Evolutionary conservation across 116 monocot genomes (phyloP).

Genomic region (Zostera marina): DNA sequence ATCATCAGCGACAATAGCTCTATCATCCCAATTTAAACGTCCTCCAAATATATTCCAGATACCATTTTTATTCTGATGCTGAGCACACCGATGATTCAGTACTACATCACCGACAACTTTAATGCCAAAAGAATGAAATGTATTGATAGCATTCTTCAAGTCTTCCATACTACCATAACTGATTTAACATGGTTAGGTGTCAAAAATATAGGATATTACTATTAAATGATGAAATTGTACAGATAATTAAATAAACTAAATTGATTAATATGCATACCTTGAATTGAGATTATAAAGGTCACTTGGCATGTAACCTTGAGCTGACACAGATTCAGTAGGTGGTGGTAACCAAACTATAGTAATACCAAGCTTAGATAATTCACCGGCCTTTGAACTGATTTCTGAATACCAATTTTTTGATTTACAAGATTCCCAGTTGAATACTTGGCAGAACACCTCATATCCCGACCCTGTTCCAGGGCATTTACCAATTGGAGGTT

Average conservation of each 20-base stretch:
- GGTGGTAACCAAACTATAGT: constrained; percentile 84
- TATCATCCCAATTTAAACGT: constrained; percentile 77
- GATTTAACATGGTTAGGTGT: constrained; percentile 11
- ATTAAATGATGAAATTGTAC: background rate
- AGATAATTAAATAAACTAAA: background rate
- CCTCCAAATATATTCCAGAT: constrained; percentile 90
- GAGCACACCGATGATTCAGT: constrained; percentile 86
- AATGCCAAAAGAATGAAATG: constrained; percentile 54
- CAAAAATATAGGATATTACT: constrained; percentile 7
- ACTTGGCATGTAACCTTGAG: constrained; percentile 99
- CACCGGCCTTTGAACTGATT: constrained; percentile 38
- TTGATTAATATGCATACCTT: constrained; percentile 23
- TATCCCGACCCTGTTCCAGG: constrained; percentile 85
- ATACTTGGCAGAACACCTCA: constrained; percentile 91
- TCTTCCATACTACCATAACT: constrained; percentile 87
- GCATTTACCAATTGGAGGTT: constrained; percentile 22
- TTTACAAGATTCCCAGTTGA: constrained; percentile 97
- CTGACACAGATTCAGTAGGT: constrained; percentile 92
- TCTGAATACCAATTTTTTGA: constrained; percentile 84
- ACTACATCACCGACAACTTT: constrained; percentile 88
- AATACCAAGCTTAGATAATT: constrained; percentile 65
- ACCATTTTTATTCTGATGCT: constrained; percentile 54
- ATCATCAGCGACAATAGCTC: constrained; percentile 92
- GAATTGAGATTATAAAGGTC: constrained; percentile 97
- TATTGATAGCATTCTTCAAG: constrained; percentile 53